Evolutionary conservation across 108 stramenopile genomes (phyloP), one percentile per base, ranked within the genome.

Genomic region (Cyclotella sp.): DNA sequence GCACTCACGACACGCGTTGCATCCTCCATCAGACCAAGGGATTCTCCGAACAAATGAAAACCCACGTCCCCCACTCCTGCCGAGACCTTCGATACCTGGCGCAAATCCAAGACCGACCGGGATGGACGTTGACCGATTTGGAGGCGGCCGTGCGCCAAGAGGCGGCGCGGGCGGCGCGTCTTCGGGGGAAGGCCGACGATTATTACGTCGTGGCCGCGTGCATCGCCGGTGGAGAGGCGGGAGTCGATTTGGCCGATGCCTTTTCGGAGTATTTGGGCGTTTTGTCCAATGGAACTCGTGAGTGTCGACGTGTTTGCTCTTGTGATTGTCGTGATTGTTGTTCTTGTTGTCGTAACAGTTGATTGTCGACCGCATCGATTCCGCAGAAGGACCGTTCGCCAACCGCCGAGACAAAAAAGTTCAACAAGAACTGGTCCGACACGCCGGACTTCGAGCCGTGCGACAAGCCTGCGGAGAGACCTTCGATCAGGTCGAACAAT

Each of bases 141-240:
- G 68, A 63, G 29, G 22, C 29, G 45, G 82, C 73, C 1, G 54
- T 88, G n/a, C 43, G 61, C n/a, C 63, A 68, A 27, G 73, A 73
- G 18, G 61, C 61, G 5, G 39, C 29, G 0, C 2, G 11, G 14
- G 28, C 49, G 12, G 79, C 79, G 24, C 43, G 39, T 15, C 70
- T 55, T 16, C 43, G 43, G 9, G 70, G 64, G 0, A 70, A 53
- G 30, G n/a, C 28, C 13, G 63, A 57, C 9, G 75, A 75, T 47
- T 79, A 79, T 43, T 78, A 73, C 45, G 40, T 73, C 14, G 68
- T 92, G 49, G 82, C 21, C 12, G 89, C 78, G 39, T 91, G 90
- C 58, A 68, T 94, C 26, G 90, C 90, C 16, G 96, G 94, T 29
- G 93, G 91, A 15, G 95, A 94, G 86, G 93, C 91, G 0, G 95